Base-by-base conservation (phyloP, 2,329 filamentous ascomycete species). In the Diaporthe ampelina region DNA sequence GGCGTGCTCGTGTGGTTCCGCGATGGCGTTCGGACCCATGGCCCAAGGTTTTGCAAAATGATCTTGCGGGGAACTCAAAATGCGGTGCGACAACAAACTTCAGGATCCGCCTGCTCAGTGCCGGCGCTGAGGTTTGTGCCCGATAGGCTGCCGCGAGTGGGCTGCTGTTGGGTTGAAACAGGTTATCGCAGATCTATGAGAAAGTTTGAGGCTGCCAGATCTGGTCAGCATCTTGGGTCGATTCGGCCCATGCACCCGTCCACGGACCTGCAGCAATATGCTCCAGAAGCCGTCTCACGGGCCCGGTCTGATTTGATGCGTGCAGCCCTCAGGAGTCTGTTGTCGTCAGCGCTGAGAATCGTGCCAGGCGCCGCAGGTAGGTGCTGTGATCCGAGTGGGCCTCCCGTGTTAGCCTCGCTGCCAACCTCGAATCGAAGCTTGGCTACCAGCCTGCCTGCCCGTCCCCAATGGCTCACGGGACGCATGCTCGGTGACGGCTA, bases 161-260 rank as follows among this genome's bases (percentile, higher is more conserved):
- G 26, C 59, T 65, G 59, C 24, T 21, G 43, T 15, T 48, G 40
- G 59, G 45, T 67, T 52, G 43, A 67, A 52, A 67, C 61, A 67
- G 43, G 61, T 52, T 52, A 67, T 52, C 61, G 61, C 29, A 67
- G 61, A 67, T 65, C 61, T 65, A 40, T 50, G 61, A 50, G 61
- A 65, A n/a, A 65, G 40, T 65, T 50, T 65, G 43, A 32, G 43
- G 61, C 61, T 65, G 61, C 40, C 26, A 65, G 61, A 65, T 67
- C 61, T 67, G 61, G 61, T 67, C 61, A 35, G 61, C 61, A 67
- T 67, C 61, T 52, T 67, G 61, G 61, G 61, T 67, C 61, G 61
- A 50, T 52, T 65, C 43, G 43, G 43, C 43, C 61, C 61, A 35
- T 9, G 19, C 26, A 50, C 26, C 61, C 43, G 61, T 37, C 24